A percentile compares a stretch with the other conserved stretches of the same genome.
Evolutionary conservation across 352 stramenopile species (phyloP).

Genomic region (Paralagenidium karlingii): DNA sequence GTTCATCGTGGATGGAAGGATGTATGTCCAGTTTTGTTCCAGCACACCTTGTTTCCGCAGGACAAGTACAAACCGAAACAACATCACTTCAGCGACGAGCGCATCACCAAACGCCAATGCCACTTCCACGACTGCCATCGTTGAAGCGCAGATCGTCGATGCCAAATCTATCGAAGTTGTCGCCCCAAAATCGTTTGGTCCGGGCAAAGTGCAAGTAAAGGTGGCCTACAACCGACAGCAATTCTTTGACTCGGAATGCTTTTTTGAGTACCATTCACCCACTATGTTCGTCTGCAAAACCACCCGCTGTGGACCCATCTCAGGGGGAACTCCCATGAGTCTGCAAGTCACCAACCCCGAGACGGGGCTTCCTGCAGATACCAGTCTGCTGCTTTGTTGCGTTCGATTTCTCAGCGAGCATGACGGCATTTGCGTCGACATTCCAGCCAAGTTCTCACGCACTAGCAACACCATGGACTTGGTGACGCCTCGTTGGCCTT

Average conservation of each 20-base stretch:
- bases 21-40: constrained; percentile 54
- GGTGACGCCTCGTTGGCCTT: constrained; percentile 30
- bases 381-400: constrained; percentile 17
- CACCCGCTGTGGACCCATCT: constrained; percentile 39
- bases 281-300: constrained; percentile 25
- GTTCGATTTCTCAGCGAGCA: constrained; percentile 39
- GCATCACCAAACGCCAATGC: no score
- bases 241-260: constrained; percentile 48
- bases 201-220: constrained; percentile 27
- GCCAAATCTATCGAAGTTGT: constrained; percentile 33
- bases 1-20: constrained; percentile 42
- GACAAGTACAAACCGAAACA: constrained; percentile 15
- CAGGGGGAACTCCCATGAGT: constrained; percentile 30
- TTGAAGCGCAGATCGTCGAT: constrained; percentile 38
- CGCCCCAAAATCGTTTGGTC: constrained; percentile 15
- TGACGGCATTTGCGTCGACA: constrained; percentile 6
- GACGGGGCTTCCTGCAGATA: constrained; percentile 23
- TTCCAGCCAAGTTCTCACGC: constrained; percentile 26
- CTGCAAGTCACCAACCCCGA: constrained; percentile 22
- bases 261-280: constrained; percentile 51
- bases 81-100: no score
- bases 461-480: constrained; percentile 17
- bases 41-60: constrained; percentile 14
- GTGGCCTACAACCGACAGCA: constrained; percentile 66
- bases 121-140: constrained; percentile 11